Conservation (phyloP, 2,329 filamentous ascomycete species). For the Parastagonospora avenae region DNA sequence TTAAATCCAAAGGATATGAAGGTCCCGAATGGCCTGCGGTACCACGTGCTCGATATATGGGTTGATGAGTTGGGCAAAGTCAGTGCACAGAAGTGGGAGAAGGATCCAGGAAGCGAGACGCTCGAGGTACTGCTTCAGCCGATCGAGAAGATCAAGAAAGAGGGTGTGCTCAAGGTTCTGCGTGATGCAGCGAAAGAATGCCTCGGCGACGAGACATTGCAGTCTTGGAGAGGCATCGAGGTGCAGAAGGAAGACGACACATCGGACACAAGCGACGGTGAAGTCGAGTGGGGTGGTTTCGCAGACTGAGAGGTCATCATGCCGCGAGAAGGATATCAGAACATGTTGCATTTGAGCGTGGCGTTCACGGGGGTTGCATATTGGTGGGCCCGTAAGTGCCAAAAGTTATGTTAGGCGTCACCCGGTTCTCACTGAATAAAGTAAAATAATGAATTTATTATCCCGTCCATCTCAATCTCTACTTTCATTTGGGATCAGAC, state of each 20-base stretch:
- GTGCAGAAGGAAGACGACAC: conserved; percentile 42
- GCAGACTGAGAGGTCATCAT: conserved; percentile 57
- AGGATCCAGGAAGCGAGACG: conserved; percentile 37
- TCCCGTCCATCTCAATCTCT: neutral
- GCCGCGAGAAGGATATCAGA: conserved; percentile 1
- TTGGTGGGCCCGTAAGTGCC: neutral
- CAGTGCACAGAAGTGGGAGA: conserved; percentile 53
- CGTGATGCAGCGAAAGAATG: conserved; percentile 72
- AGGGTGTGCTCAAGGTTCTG: conserved; percentile 72
- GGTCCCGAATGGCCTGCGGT: conserved; percentile 80
- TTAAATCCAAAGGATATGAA: conserved; percentile 56
- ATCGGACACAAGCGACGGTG: conserved; percentile 54
- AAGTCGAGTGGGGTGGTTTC: conserved; percentile 72
- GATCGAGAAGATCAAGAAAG: conserved; percentile 61
- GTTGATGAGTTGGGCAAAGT: conserved; percentile 84
- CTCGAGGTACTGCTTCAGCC: conserved; percentile 60
- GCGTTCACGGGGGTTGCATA: conserved; percentile 15
- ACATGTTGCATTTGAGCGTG: conserved; percentile 16
- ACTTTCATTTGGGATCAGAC: neutral
- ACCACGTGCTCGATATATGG: conserved; percentile 90
- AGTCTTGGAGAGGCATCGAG: conserved; percentile 59
- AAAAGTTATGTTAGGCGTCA: neutral
- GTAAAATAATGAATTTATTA: neutral
- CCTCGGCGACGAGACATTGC: conserved; percentile 74
- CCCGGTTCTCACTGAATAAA: no score